Conservation (phyloP, 768 basidiomycete genomes). For the Astraeus odoratus region DNA sequence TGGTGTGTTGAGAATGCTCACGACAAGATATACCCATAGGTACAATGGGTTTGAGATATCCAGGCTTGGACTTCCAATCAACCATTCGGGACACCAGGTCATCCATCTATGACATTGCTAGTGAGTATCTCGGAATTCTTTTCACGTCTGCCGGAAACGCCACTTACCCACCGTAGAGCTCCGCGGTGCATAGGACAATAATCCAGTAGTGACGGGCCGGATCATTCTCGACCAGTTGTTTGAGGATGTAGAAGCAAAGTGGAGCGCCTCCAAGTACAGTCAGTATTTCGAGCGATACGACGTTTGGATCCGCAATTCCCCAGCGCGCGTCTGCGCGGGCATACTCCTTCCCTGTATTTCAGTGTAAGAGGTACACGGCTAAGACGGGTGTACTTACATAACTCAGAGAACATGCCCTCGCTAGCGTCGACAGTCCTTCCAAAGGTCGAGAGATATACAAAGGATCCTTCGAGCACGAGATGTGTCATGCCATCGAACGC, state of each 20-base stretch:
- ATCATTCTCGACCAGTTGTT: constrained; percentile 56
- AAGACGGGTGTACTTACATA: constrained; percentile 46
- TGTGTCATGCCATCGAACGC: constrained; percentile 79
- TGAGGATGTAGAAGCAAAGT: constrained; percentile 64
- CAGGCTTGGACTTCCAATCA: constrained; percentile 65
- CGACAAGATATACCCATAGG: constrained; percentile 77
- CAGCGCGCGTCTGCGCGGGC: constrained; percentile 75
- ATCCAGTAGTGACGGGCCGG: constrained; percentile 63
- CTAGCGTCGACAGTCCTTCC: constrained; percentile 68
- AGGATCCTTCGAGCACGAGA: constrained; percentile 73
- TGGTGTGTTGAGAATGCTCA: constrained; percentile 31
- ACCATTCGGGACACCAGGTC: constrained; percentile 87
- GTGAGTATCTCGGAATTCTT: neutral
- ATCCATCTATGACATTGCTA: constrained; percentile 62
- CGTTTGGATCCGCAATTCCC: constrained; percentile 71
- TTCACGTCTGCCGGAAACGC: neutral
- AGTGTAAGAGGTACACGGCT: neutral
- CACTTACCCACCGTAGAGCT: constrained; percentile 71
- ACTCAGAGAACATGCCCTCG: constrained; percentile 58
- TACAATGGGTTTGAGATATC: constrained; percentile 63
- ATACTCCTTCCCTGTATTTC: constrained; percentile 66
- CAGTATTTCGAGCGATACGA: constrained; percentile 77
- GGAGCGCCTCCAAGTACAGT: constrained; percentile 74
- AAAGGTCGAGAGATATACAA: constrained; percentile 70
- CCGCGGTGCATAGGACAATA: constrained; percentile 65